These are phyloP conservation scores for Rhynchosporium secalis DNA, from an alignment of 2,329 filamentous ascomycete species.

Conservation along the genomic window DNA sequence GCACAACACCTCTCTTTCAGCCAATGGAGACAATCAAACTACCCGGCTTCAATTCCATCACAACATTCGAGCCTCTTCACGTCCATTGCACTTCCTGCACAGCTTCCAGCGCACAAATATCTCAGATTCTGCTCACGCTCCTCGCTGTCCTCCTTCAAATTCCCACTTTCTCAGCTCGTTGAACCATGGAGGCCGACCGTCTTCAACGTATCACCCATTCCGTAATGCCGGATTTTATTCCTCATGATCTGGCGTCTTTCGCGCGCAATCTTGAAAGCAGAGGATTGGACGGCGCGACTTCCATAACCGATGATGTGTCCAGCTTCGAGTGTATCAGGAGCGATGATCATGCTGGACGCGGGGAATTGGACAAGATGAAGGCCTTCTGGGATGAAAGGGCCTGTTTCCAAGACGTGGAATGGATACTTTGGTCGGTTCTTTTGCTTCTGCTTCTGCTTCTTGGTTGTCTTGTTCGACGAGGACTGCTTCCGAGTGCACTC, in stretches of 20 bases:
- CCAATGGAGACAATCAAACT: neutral
- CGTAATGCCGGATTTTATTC: neutral
- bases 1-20: neutral
- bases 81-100: neutral
- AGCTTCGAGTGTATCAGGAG: neutral
- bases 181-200: neutral
- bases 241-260: neutral
- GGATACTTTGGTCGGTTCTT: neutral
- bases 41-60: neutral
- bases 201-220: neutral
- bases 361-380: neutral
- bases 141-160: neutral
- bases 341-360: neutral
- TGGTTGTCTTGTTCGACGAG: no score
- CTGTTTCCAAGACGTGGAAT: neutral
- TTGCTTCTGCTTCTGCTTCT: neutral
- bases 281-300: neutral
- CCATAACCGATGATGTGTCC: constrained; percentile 6
- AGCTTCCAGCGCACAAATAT: no score
- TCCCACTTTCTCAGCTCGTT: neutral
- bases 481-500: neutral
- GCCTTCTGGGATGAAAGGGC: neutral
- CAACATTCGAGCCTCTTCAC: neutral
- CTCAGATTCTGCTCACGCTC: neutral
- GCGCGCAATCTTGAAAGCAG: neutral